Conservation (phyloP, 2,329 filamentous ascomycete genomes). For the Pleurostoma richardsiae region DNA sequence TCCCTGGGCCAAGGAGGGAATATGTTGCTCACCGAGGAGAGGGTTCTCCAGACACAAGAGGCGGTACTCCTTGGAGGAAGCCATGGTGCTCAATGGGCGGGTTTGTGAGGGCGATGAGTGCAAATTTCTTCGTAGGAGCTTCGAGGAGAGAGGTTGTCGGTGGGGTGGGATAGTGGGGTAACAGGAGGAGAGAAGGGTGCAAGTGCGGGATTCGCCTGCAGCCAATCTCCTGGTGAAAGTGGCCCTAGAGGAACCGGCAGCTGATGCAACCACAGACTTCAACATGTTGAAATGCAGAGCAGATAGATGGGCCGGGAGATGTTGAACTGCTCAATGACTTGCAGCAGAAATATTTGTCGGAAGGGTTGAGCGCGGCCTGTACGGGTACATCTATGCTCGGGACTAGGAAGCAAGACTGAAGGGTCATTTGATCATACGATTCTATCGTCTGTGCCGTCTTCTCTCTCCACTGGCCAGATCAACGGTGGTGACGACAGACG, state of each 20-base stretch:
- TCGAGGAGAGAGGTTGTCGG: conserved; percentile 21
- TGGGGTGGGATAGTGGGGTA: conserved; percentile 21
- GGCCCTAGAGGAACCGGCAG: background rate
- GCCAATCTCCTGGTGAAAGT: conserved; percentile 5
- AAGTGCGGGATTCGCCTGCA: conserved; percentile 2
- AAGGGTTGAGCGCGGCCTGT: no score
- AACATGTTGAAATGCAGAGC: background rate
- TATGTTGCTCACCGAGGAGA: conserved; percentile 70
- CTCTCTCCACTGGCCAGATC: background rate
- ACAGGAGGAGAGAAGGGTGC: conserved; percentile 3
- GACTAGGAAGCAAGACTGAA: background rate
- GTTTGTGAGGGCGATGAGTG: conserved; percentile 11
- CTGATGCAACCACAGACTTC: background rate
- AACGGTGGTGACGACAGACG: background rate
- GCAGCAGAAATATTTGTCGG: no score
- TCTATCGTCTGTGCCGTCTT: background rate
- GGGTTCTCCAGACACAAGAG: conserved; percentile 96
- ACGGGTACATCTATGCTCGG: no score
- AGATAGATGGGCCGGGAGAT: no score
- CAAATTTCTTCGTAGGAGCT: conserved; percentile 9
- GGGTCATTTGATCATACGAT: background rate
- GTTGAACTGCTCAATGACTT: no score
- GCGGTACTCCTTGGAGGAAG: conserved; percentile 72
- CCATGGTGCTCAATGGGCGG: conserved; percentile 50
- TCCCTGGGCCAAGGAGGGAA: background rate